Evolutionary conservation across 257 asterid species (phyloP), one percentile per base, ranked within the genome.

Genomic region (Ballota nigra): DNA sequence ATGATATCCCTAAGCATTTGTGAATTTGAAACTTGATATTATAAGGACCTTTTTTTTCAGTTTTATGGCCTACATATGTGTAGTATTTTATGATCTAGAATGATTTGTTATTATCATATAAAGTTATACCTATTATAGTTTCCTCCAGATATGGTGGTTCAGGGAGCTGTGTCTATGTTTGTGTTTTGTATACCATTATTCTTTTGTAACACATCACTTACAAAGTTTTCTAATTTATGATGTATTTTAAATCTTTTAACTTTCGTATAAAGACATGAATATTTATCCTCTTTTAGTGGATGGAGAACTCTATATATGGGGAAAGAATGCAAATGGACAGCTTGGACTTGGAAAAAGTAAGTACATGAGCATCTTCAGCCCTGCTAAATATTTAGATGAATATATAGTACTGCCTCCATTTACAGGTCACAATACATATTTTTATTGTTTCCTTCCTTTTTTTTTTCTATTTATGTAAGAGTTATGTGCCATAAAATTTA

Each of bases 311-410:
- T 89, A 94, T 78, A 74, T 86, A 83, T 94, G 99, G 99, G 99
- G 98, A 26, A 94, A 81, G 79, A 94, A 94, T 77, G 75, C 93
- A 76, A 85, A 79, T 68, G 99, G 98, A 68, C 99, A 94, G 78
- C 98, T 94, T 76, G 99, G 98, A 77, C 87, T 91, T 67, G 98
- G 99, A 81, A 94, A 91, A 84, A 94, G 99, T 91, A 89, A 83
- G 77, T 52, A 58, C 41, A 43, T 43, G 20, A 63, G n/a, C 66
- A 4, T 22, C 38, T 43, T 33, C 11, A 65, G 43, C 69, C 62
- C 29, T 59, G 20, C 68, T 56, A n/a, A 49, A 36, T 26, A 56
- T 20, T 31, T 71, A 5, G 52, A 61, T 63, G 9, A 16, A 24
- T 36, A 20, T 38, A 11, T 31, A 55, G 72, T 69, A 51, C 43